Evolutionary conservation across 2,329 filamentous ascomycete genomes (phyloP).

Genomic region (Cladorrhinum sp.): DNA sequence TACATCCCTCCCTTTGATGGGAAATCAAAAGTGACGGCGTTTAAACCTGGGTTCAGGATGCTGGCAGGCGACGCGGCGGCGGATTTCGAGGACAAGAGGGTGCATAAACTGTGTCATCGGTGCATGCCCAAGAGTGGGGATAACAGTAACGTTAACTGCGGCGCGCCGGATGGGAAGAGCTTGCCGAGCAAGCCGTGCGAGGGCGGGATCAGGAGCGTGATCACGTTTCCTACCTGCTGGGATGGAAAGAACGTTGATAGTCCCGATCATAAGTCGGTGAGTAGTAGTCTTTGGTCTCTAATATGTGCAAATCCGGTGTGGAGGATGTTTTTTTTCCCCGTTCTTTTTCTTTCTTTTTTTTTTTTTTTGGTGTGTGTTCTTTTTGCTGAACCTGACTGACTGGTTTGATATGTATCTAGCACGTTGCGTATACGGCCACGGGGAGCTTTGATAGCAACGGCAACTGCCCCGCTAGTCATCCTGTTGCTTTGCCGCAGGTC

Average conservation of each 20-base stretch:
- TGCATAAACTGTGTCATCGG: slow-evolving; percentile 40
- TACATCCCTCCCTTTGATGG: slow-evolving; percentile 30
- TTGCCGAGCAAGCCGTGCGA: slow-evolving; percentile 39
- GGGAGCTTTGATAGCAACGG: slow-evolving; percentile 32
- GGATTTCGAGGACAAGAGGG: slow-evolving; percentile 33
- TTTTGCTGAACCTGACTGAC: too few species aligned
- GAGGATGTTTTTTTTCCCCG: too few species aligned
- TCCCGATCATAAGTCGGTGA: slow-evolving; percentile 42
- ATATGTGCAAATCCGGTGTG: too few species aligned
- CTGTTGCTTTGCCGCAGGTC: slow-evolving; percentile 42
- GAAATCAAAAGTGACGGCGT: slow-evolving; percentile 39
- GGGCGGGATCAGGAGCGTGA: slow-evolving; percentile 42
- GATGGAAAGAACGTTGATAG: slow-evolving; percentile 55
- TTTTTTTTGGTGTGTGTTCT: too few species aligned
- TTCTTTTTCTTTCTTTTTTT: too few species aligned
- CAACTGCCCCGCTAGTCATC: slow-evolving; percentile 41
- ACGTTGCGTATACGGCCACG: slow-evolving; percentile 44
- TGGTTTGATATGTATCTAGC: too few species aligned
- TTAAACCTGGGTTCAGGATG: slow-evolving; percentile 44
- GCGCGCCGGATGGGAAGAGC: slow-evolving; percentile 36
- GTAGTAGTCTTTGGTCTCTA: too few species aligned
- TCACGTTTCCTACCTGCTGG: slow-evolving; percentile 53
- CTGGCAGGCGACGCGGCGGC: slow-evolving; percentile 36
- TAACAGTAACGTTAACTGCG: slow-evolving; percentile 37
- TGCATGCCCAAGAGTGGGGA: slow-evolving; percentile 40